phyloP scores from a whole-genome alignment of 352 stramenopile species.

The Globisporangium cylindrosporum region DNA sequence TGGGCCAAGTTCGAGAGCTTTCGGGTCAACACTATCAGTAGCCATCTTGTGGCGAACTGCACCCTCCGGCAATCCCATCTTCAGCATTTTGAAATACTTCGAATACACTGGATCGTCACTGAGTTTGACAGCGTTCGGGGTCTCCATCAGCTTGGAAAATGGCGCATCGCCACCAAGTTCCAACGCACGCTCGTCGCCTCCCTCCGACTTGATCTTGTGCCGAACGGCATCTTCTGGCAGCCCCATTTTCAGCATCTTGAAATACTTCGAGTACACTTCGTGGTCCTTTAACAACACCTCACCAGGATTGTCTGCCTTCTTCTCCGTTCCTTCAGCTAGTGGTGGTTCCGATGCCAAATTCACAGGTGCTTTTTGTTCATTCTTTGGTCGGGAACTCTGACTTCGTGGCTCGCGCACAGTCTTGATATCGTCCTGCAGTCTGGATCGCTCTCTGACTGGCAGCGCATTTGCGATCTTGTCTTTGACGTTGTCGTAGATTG shows the following conservation, averaged over 20 bases:
- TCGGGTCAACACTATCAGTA: conserved; percentile 41
- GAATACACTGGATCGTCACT: conserved; percentile 58
- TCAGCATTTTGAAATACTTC: conserved; percentile 94
- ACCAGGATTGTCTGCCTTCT: neutral
- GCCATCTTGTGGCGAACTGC: conserved; percentile 86
- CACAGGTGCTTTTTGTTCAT: neutral
- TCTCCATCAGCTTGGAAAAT: conserved; percentile 35
- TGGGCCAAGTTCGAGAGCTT: conserved; percentile 61
- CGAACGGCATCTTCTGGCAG: conserved; percentile 76
- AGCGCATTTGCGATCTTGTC: conserved; percentile 33
- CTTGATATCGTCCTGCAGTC: conserved; percentile 67
- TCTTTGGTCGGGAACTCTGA: neutral
- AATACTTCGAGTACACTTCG: conserved; percentile 75
- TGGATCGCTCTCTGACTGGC: conserved; percentile 20
- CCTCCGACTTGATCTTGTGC: conserved; percentile 79
- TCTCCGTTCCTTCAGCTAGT: neutral
- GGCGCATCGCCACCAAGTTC: conserved; percentile 49
- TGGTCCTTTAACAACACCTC: conserved; percentile 47
- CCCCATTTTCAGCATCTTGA: conserved; percentile 93
- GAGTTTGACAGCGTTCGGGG: conserved; percentile 26
- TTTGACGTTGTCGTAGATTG: conserved; percentile 64
- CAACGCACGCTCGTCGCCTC: conserved; percentile 47
- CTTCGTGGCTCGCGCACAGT: conserved; percentile 30
- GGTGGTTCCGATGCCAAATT: conserved; percentile 10
- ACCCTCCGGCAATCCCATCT: conserved; percentile 85